phyloP scores from a whole-genome alignment of 768 basidiomycete species.

The Leccinum disarticulatum region DNA sequence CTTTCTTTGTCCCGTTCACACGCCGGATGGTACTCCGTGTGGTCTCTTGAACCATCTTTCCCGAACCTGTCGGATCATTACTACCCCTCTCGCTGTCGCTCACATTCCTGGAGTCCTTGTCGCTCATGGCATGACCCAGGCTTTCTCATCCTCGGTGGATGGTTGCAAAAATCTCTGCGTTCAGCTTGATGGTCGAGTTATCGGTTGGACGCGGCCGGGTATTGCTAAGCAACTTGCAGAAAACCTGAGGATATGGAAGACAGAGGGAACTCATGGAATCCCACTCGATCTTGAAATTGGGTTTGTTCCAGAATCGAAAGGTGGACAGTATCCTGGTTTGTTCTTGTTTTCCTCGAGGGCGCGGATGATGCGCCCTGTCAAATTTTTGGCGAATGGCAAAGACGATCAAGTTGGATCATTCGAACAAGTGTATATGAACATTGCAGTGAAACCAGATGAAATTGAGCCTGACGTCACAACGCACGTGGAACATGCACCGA shows the following conservation, averaged over 20 bases:
- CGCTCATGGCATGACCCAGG: constrained; percentile 92
- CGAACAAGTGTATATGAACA: constrained; percentile 99
- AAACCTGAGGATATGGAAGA: constrained; percentile 91
- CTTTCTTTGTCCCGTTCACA: constrained; percentile 98
- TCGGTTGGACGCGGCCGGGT: constrained; percentile 85
- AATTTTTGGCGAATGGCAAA: constrained; percentile 80
- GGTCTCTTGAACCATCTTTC: constrained; percentile 97
- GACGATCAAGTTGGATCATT: constrained; percentile 94
- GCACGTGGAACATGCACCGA: constrained; percentile 92
- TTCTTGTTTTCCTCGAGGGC: constrained; percentile 86
- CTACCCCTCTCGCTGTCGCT: constrained; percentile 66
- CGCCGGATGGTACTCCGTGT: constrained; percentile 97
- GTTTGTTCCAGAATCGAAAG: constrained; percentile 80
- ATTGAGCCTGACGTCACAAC: constrained; percentile 74
- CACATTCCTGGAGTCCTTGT: constrained; percentile 82
- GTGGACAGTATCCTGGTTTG: constrained; percentile 96
- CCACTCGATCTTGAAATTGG: constrained; percentile 96
- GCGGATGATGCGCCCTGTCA: constrained; percentile 98
- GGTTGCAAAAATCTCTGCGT: constrained; percentile 82
- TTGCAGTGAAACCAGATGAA: constrained; percentile 88
- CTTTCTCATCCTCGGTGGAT: constrained; percentile 76
- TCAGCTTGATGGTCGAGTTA: constrained; percentile 92
- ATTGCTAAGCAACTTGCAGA: constrained; percentile 80
- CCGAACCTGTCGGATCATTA: constrained; percentile 89
- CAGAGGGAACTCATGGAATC: constrained; percentile 75